These are phyloP conservation scores for Suhomyces coccinellae DNA, from an alignment of 1,139 yeast species.

Conservation along the genomic window DNA sequence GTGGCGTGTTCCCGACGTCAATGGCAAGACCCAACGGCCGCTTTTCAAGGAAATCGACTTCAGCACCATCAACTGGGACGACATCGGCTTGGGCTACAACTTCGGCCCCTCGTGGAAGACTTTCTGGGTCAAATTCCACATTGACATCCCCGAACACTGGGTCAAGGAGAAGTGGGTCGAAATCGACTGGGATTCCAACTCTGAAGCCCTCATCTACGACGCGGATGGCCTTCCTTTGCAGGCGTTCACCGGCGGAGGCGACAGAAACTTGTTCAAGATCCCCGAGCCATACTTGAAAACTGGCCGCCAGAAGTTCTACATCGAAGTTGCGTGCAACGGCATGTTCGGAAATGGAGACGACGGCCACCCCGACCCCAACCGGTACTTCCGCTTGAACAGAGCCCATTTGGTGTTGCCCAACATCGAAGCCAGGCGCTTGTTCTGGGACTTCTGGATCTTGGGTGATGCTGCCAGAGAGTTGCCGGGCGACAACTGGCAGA, in stretches of 20 bases:
- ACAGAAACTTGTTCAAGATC: constrained; percentile 70
- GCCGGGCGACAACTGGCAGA: constrained; percentile 73
- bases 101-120: constrained; percentile 98
- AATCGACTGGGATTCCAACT: constrained; percentile 83
- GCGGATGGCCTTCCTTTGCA: constrained; percentile 68
- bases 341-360: constrained; percentile 84
- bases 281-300: constrained; percentile 53
- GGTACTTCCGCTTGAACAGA: constrained; percentile 61
- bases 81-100: constrained; percentile 66
- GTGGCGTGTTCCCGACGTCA: constrained; percentile 62
- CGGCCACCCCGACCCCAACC: constrained; percentile 64
- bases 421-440: constrained; percentile 73
- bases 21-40: constrained; percentile 63
- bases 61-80: constrained; percentile 50
- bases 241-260: constrained; percentile 86
- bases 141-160: constrained; percentile 67
- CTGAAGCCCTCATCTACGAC: constrained; percentile 80
- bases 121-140: constrained; percentile 80
- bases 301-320: constrained; percentile 57
- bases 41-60: constrained; percentile 66
- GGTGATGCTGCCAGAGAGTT: constrained; percentile 91
- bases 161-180: constrained; percentile 48
- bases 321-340: constrained; percentile 92
- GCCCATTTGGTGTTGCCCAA: constrained; percentile 87
- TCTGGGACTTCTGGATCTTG: constrained; percentile 82